Percentiles rank a stretch among this genome's conserved stretches.
phyloP scores from a whole-genome alignment of 1,284 basidiomycete species.

The Apiotrichum domesticum region DNA sequence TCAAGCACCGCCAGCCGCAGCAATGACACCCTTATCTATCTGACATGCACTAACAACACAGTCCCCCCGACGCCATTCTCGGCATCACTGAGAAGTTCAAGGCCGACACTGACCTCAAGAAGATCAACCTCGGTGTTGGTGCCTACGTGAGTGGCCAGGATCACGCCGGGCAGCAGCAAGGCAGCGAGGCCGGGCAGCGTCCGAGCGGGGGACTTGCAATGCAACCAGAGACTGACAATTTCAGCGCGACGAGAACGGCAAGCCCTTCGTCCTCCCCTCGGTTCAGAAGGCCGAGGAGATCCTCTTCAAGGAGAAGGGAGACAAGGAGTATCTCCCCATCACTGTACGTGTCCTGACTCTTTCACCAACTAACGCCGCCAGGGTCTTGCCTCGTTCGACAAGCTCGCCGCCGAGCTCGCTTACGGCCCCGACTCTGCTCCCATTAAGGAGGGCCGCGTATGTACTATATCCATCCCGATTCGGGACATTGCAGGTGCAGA shows the following conservation, averaged over 20 bases:
- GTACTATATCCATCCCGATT: conserved; percentile 34
- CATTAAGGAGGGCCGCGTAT: conserved; percentile 66
- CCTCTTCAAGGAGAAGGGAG: conserved; percentile 61
- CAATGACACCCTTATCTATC: too few species aligned
- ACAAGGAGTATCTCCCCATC: conserved; percentile 99
- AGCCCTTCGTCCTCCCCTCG: conserved; percentile 86
- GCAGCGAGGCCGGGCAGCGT: too few species aligned
- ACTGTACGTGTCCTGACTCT: conserved; percentile 48
- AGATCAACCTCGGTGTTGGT: conserved; percentile 96
- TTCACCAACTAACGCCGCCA: conserved; percentile 2
- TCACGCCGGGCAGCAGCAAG: background rate
- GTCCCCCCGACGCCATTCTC: conserved; percentile 19
- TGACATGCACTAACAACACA: background rate
- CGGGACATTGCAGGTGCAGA: background rate
- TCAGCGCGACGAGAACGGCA: conserved; percentile 89
- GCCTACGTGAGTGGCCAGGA: conserved; percentile 13
- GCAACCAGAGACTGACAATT: conserved; percentile 1
- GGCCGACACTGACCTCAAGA: conserved; percentile 79
- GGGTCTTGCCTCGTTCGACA: conserved; percentile 76
- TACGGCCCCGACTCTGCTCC: conserved; percentile 79
- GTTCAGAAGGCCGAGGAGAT: conserved; percentile 69
- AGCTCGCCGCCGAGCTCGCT: conserved; percentile 82
- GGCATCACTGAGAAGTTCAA: conserved; percentile 53
- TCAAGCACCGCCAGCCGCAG: too few species aligned
- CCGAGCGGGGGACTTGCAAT: too few species aligned